phyloP scores from a whole-genome alignment of 306 rosid species.

The Macrotyloma uniflorum region DNA sequence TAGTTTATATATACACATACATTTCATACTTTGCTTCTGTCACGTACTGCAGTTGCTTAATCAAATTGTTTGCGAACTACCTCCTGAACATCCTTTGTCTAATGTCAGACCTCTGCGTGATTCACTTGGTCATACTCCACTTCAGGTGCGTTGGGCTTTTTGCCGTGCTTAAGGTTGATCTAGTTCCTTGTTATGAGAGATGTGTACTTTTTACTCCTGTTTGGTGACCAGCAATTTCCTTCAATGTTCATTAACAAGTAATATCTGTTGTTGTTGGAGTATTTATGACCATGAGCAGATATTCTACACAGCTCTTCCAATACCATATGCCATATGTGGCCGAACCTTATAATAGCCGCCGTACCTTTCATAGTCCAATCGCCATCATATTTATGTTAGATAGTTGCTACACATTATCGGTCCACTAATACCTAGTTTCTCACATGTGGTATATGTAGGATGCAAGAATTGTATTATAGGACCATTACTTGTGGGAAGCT shows the following conservation, averaged over 20 bases:
- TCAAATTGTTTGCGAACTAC: conserved; percentile 94
- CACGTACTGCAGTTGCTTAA: conserved; percentile 74
- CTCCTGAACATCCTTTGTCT: conserved; percentile 87
- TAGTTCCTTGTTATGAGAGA: conserved; percentile 25
- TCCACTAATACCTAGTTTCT: conserved; percentile 8
- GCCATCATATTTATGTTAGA: not conserved
- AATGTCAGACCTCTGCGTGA: conserved; percentile 75
- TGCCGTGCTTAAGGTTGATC: conserved; percentile 20
- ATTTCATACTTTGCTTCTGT: conserved; percentile 29
- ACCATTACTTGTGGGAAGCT: conserved; percentile 9
- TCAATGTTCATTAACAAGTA: conserved; percentile 10
- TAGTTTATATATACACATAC: not conserved
- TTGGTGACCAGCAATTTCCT: conserved; percentile 15
- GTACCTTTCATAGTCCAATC: not conserved
- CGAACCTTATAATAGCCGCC: not conserved
- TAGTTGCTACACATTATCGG: not conserved
- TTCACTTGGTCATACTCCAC: conserved; percentile 97
- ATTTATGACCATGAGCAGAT: not conserved
- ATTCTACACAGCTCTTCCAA: not conserved
- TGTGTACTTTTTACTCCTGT: not conserved
- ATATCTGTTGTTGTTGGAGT: not conserved
- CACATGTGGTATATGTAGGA: not conserved
- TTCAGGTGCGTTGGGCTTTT: conserved; percentile 67
- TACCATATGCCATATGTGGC: not conserved
- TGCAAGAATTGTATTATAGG: not conserved